Percentiles rank a stretch among this genome's conserved stretches.
Evolutionary conservation across 2,329 filamentous ascomycete genomes (phyloP).

Genomic region (Aspergillus thermomutatus): DNA sequence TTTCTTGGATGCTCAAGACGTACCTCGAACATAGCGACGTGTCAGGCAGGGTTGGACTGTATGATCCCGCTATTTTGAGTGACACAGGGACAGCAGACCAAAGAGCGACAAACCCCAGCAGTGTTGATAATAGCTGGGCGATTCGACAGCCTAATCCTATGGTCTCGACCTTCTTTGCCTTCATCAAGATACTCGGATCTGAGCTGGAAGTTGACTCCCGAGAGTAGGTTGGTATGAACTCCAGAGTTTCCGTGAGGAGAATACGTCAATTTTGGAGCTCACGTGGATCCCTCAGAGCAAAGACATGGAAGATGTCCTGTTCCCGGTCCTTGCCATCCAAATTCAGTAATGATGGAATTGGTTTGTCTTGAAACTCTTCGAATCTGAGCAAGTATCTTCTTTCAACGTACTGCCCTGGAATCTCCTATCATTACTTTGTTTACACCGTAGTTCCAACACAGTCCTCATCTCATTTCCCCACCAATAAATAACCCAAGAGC

Average conservation of each 20-base stretch:
- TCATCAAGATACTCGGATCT: neutral
- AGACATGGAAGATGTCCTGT: neutral
- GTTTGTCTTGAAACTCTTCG: neutral
- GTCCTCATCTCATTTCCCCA: neutral
- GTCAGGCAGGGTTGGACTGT: neutral
- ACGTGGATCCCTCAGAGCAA: neutral
- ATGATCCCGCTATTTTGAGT: neutral
- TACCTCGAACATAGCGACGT: slow-evolving; percentile 28
- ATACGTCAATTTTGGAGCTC: neutral
- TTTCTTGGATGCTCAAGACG: neutral
- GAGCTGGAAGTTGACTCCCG: neutral
- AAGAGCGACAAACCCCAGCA: neutral
- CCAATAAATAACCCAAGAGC: neutral
- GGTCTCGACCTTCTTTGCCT: neutral
- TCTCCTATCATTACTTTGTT: neutral
- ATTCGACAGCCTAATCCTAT: neutral
- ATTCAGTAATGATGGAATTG: neutral
- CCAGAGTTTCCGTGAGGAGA: neutral
- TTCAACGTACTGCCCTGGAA: neutral
- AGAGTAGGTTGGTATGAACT: neutral
- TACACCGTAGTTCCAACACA: neutral
- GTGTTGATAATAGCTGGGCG: neutral
- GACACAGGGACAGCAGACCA: neutral
- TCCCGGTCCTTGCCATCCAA: neutral
- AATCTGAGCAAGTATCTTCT: neutral